These are phyloP conservation scores for Boletus rubropictus DNA, from an alignment of 768 basidiomycete genomes.

Conservation along the genomic window DNA sequence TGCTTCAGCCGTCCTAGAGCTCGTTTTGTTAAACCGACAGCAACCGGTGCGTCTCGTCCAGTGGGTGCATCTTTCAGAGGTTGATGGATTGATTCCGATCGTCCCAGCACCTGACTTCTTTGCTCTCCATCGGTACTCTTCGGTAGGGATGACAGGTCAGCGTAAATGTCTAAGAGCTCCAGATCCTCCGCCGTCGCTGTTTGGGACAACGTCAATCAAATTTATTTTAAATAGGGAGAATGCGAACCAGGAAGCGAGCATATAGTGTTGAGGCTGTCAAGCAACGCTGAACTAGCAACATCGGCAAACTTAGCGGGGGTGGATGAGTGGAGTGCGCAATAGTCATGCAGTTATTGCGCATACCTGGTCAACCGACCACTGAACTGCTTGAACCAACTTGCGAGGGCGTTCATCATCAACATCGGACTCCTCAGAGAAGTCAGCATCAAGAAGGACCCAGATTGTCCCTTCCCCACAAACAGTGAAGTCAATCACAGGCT, in stretches of 20 bases:
- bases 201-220: not conserved
- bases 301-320: constrained; percentile 22
- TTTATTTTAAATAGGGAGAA: not conserved
- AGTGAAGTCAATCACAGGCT: constrained; percentile 58
- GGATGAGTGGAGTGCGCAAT: not conserved
- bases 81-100: constrained; percentile 9
- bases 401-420: constrained; percentile 12
- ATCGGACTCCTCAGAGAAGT: constrained; percentile 28
- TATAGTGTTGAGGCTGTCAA: constrained; percentile 42
- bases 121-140: constrained; percentile 48
- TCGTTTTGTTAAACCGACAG: constrained; percentile 36
- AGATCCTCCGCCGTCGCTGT: constrained; percentile 49
- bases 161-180: constrained; percentile 55
- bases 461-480: constrained; percentile 34
- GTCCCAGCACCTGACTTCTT: constrained; percentile 35
- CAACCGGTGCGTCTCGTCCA: constrained; percentile 1
- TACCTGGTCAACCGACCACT: constrained; percentile 39
- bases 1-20: constrained; percentile 47
- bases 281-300: constrained; percentile 27
- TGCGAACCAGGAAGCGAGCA: constrained; percentile 43
- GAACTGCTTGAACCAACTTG: constrained; percentile 28
- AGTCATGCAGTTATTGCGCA: not conserved
- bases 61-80: constrained; percentile 10
- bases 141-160: constrained; percentile 50
- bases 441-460: constrained; percentile 47